Percentiles rank a stretch among this genome's conserved stretches.
These are phyloP conservation scores for Malassezia japonica DNA, from an alignment of 1,284 basidiomycete genomes.

Conservation along the genomic window DNA sequence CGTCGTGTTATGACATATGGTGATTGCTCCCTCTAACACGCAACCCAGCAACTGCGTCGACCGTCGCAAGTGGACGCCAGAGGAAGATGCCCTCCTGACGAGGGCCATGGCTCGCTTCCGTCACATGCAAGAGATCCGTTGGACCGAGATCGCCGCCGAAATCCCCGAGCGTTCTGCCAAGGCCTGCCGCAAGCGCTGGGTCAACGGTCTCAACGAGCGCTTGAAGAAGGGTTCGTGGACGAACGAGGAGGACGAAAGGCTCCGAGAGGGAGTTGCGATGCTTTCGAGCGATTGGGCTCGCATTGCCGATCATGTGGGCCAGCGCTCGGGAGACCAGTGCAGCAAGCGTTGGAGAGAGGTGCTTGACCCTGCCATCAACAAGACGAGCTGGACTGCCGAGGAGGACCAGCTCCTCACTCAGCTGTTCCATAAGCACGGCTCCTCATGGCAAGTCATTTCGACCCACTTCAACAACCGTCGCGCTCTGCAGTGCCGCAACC, in stretches of 20 bases:
- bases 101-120: conserved; percentile 7
- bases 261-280: conserved; percentile 12
- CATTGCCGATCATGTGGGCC: conserved; percentile 14
- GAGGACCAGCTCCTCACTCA: conserved; percentile 10
- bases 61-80: conserved; percentile 14
- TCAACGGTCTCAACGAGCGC: conserved; percentile 16
- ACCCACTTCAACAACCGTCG: conserved; percentile 15
- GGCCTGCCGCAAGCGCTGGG: conserved; percentile 19
- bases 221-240: conserved; percentile 19
- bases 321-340: conserved; percentile 19
- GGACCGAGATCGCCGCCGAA: conserved; percentile 13
- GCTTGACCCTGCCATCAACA: conserved; percentile 16
- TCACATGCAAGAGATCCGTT: conserved; percentile 9
- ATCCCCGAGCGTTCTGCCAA: conserved; percentile 14
- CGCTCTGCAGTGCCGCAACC: conserved; percentile 19
- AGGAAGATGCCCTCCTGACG: conserved; percentile 14
- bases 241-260: conserved; percentile 9
- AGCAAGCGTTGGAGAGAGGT: conserved; percentile 19
- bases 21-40: neutral
- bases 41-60: neutral
- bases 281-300: conserved; percentile 13
- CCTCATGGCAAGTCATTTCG: conserved; percentile 16
- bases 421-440: conserved; percentile 14
- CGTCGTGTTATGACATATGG: neutral
- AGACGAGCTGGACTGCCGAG: conserved; percentile 10